Evolutionary conservation across 306 rosid species (phyloP).

Genomic region (Casuarina cunninghamiana): DNA sequence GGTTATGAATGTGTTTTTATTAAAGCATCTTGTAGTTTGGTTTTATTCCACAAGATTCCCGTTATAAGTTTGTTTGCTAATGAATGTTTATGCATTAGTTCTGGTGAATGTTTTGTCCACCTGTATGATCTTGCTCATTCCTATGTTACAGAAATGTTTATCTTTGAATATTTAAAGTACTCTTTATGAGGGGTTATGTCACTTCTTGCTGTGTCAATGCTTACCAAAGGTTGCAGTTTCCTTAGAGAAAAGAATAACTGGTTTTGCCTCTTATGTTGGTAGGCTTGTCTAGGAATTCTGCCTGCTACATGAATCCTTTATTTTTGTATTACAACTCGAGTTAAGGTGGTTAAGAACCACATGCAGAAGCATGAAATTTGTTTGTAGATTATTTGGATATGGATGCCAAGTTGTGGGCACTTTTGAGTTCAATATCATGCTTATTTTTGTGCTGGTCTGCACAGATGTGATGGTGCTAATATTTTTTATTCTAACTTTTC

Average conservation of each 20-base stretch:
- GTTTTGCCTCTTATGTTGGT: constrained; percentile 13
- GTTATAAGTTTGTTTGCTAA: background rate
- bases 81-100: background rate
- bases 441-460: too few relatives aligned
- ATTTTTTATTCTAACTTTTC: too few relatives aligned
- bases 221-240: constrained; percentile 12
- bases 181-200: background rate
- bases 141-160: too few relatives aligned
- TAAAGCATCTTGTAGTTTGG: background rate
- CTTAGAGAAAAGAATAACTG: constrained; percentile 1
- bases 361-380: background rate
- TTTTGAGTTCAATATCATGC: background rate
- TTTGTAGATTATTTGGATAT: constrained; percentile 1
- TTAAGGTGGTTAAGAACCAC: constrained; percentile 10
- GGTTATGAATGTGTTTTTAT: background rate
- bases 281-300: constrained; percentile 7
- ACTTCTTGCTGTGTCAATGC: constrained; percentile 4
- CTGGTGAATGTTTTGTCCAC: too few relatives aligned
- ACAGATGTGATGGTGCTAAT: too few relatives aligned
- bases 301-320: background rate
- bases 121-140: too few relatives aligned
- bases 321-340: constrained; percentile 12
- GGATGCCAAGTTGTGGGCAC: constrained; percentile 2
- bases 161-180: too few relatives aligned
- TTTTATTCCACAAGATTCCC: background rate